Percentiles rank a stretch among this genome's conserved stretches.
phyloP scores from a whole-genome alignment of 2,329 filamentous ascomycete species.

The Lecanoromycetidae sp. region DNA sequence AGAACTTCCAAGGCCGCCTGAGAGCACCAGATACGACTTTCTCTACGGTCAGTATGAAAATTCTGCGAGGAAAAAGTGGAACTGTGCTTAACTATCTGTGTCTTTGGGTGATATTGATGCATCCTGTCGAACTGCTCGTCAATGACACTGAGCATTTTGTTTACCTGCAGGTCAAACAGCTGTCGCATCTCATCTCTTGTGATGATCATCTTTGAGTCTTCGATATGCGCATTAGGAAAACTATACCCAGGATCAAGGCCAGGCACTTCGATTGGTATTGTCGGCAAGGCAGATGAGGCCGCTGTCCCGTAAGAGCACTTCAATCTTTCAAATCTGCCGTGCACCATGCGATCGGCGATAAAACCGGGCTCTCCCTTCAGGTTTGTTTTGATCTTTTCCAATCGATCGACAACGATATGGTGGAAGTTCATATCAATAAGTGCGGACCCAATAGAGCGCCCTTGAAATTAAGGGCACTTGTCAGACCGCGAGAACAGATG shows the following conservation, averaged over 20 bases:
- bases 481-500: no score
- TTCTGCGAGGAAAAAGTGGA: not conserved
- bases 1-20: slow-evolving; percentile 27
- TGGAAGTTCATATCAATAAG: slow-evolving; percentile 26
- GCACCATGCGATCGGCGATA: slow-evolving; percentile 22
- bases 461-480: no score
- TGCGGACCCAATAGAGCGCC: slow-evolving; percentile 27
- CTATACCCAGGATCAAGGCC: slow-evolving; percentile 18
- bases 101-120: slow-evolving; percentile 12
- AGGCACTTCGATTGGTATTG: slow-evolving; percentile 24
- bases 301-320: slow-evolving; percentile 27
- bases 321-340: slow-evolving; percentile 24
- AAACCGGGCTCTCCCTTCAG: slow-evolving; percentile 20
- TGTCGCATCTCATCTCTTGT: slow-evolving; percentile 18
- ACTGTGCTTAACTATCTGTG: slow-evolving; percentile 23
- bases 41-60: not conserved
- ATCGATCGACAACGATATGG: slow-evolving; percentile 15
- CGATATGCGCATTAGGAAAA: slow-evolving; percentile 22
- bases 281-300: slow-evolving; percentile 19
- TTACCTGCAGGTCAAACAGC: slow-evolving; percentile 16
- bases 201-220: slow-evolving; percentile 24
- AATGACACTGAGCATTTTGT: slow-evolving; percentile 10
- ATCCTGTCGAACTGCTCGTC: slow-evolving; percentile 17
- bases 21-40: slow-evolving; percentile 24
- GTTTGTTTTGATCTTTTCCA: slow-evolving; percentile 12